Percentiles rank a stretch among this genome's conserved stretches.
These are phyloP conservation scores for Aspergillus sparsus DNA, from an alignment of 495 filamentous ascomycete species.

Conservation along the genomic window DNA sequence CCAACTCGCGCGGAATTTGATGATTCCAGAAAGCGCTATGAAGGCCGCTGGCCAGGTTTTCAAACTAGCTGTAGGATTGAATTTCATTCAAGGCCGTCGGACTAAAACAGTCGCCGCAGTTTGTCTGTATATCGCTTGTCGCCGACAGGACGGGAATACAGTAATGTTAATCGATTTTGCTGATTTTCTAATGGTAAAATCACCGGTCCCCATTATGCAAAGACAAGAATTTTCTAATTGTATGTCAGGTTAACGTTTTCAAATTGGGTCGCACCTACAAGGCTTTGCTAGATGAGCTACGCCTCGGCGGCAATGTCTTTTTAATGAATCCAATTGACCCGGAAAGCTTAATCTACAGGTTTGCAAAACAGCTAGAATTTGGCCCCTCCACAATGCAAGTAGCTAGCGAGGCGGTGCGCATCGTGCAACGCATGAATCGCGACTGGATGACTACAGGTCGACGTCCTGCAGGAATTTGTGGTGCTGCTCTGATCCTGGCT, in stretches of 20 bases:
- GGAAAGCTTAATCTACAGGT: conserved; percentile 85
- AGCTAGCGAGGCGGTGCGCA: conserved; percentile 78
- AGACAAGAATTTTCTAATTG: neutral
- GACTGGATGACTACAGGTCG: conserved; percentile 97
- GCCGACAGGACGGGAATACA: conserved; percentile 60
- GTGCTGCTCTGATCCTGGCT: conserved; percentile 89
- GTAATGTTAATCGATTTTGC: conserved; percentile 94
- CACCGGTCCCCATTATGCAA: neutral
- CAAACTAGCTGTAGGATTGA: conserved; percentile 68
- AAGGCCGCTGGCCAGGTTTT: conserved; percentile 71
- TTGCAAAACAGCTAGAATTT: conserved; percentile 87
- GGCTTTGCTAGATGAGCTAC: conserved; percentile 66
- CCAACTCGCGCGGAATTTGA: conserved; percentile 50
- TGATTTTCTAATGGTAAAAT: conserved; percentile 64
- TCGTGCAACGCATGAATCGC: conserved; percentile 87
- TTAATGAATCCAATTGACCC: conserved; percentile 65
- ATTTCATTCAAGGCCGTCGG: conserved; percentile 89
- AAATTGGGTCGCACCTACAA: conserved; percentile 84
- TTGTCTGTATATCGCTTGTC: conserved; percentile 84
- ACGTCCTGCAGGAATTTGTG: conserved; percentile 89
- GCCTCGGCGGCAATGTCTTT: conserved; percentile 50
- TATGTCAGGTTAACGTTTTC: conserved; percentile 77
- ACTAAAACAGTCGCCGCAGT: conserved; percentile 80
- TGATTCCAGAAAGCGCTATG: conserved; percentile 58
- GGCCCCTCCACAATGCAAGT: conserved; percentile 73